Conservation (phyloP, 2,329 filamentous ascomycete species). For the Coccinonectria pachysandricola region DNA sequence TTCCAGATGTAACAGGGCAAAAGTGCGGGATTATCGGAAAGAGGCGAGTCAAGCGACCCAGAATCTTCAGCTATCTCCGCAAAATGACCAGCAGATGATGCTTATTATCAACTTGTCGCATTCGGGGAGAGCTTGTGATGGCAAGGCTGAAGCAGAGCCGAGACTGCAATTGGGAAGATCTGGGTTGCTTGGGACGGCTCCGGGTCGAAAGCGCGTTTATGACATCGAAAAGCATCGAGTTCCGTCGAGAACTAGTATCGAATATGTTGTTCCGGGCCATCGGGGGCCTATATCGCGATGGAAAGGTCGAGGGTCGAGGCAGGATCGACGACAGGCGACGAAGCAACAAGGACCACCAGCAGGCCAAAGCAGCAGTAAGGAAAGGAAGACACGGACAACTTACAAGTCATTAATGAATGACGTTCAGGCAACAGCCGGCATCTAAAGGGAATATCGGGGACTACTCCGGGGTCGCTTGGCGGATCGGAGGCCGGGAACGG, state of each 20-base stretch:
- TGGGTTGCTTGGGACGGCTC: conserved; percentile 12
- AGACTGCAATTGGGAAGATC: conserved; percentile 33
- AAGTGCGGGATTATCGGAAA: conserved; percentile 11
- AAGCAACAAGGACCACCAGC: no score
- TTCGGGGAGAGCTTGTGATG: conserved; percentile 32
- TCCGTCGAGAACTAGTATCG: conserved; percentile 24
- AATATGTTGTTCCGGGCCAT: conserved; percentile 14
- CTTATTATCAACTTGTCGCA: conserved; percentile 33
- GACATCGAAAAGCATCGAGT: conserved; percentile 23
- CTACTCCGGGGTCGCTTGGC: conserved; percentile 16
- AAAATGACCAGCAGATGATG: conserved; percentile 14
- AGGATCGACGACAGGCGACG: conserved; percentile 28
- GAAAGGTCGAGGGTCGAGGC: conserved; percentile 21
- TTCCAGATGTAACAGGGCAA: conserved; percentile 7
- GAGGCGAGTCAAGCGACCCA: conserved; percentile 20
- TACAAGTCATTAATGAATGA: conserved; percentile 41
- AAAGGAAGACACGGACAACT: conserved; percentile 26
- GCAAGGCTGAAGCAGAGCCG: conserved; percentile 36
- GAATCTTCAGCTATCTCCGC: conserved; percentile 11
- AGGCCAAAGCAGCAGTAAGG: conserved; percentile 19
- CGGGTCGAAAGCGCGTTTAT: conserved; percentile 18
- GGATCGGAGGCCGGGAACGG: conserved; percentile 17
- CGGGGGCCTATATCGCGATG: conserved; percentile 26
- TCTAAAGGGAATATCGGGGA: conserved; percentile 15
- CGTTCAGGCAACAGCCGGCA: conserved; percentile 26